Conservation (phyloP, 1,284 basidiomycete genomes). For the Ustilago lituana region DNA sequence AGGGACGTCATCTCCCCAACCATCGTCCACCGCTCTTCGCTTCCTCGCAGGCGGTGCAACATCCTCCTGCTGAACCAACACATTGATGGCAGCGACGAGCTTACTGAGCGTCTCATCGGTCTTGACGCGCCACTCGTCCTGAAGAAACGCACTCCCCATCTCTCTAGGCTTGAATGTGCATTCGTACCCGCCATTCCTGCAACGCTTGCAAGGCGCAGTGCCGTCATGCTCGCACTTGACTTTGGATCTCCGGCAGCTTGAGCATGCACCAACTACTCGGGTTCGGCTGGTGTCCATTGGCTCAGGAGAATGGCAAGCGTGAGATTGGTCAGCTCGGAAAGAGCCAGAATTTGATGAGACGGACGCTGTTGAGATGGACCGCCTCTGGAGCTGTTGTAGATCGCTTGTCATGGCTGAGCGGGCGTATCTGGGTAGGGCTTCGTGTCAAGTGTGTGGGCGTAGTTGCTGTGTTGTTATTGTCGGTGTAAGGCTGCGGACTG, state of each 20-base stretch:
- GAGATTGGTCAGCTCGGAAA: not conserved
- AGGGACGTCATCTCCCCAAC: no score
- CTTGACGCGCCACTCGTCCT: slow-evolving; percentile 32
- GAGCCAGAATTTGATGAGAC: slow-evolving; percentile 3
- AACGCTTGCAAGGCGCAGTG: slow-evolving; percentile 23
- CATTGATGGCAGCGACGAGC: slow-evolving; percentile 22
- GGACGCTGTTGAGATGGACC: slow-evolving; percentile 8
- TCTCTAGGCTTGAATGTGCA: slow-evolving; percentile 33
- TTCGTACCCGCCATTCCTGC: slow-evolving; percentile 29
- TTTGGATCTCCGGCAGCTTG: slow-evolving; percentile 32
- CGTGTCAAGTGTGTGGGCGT: no score
- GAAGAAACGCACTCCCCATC: slow-evolving; percentile 6
- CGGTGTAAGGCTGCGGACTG: no score
- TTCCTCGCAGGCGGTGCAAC: not conserved
- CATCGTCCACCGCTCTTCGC: not conserved
- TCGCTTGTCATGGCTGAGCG: slow-evolving; percentile 14
- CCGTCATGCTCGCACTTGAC: slow-evolving; percentile 37
- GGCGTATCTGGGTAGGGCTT: no score
- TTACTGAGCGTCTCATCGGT: slow-evolving; percentile 37
- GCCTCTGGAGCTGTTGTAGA: not conserved
- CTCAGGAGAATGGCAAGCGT: slow-evolving; percentile 3
- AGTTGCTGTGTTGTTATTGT: not conserved
- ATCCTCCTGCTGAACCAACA: slow-evolving; percentile 17
- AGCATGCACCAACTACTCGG: slow-evolving; percentile 21
- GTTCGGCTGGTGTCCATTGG: not conserved